These are phyloP conservation scores for Suillus subluteus DNA, from an alignment of 768 basidiomycete species.

Conservation along the genomic window DNA sequence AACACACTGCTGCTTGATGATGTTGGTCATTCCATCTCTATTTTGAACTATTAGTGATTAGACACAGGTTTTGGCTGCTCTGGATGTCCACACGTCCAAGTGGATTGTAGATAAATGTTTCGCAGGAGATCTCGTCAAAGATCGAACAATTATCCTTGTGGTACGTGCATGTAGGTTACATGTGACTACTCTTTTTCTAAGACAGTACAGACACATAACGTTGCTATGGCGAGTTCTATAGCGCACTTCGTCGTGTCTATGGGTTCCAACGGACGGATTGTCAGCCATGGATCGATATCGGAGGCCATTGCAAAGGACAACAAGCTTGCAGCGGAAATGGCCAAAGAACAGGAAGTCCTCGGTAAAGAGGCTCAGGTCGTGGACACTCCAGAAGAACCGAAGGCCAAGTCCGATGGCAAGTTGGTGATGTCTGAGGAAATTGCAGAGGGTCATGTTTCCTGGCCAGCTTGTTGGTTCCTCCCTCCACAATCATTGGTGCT, in stretches of 20 bases:
- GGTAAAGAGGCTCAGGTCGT: slow-evolving; percentile 22
- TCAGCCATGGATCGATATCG: slow-evolving; percentile 51
- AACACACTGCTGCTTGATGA: slow-evolving; percentile 73
- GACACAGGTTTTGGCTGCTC: slow-evolving; percentile 50
- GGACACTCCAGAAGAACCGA: slow-evolving; percentile 22
- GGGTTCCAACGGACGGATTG: slow-evolving; percentile 53
- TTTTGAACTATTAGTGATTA: neutral
- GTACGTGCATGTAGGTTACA: slow-evolving; percentile 31
- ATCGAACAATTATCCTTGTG: slow-evolving; percentile 56
- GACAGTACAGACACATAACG: slow-evolving; percentile 34
- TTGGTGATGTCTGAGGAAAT: slow-evolving; percentile 71
- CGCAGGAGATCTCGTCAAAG: slow-evolving; percentile 46
- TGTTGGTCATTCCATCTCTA: slow-evolving; percentile 35
- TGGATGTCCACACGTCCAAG: slow-evolving; percentile 59
- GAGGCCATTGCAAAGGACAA: slow-evolving; percentile 48
- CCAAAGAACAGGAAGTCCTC: slow-evolving; percentile 19
- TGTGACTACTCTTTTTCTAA: slow-evolving; percentile 1
- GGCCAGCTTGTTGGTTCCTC: slow-evolving; percentile 42
- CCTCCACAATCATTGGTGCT: neutral
- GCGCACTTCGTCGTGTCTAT: slow-evolving; percentile 54
- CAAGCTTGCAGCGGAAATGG: slow-evolving; percentile 27
- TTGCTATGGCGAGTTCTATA: slow-evolving; percentile 29
- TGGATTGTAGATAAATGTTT: slow-evolving; percentile 55
- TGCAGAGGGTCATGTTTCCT: slow-evolving; percentile 59
- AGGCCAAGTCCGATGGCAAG: slow-evolving; percentile 47